Evolutionary conservation across 495 filamentous ascomycete species (phyloP).

Genomic region (Hypoxylon fuscum): DNA sequence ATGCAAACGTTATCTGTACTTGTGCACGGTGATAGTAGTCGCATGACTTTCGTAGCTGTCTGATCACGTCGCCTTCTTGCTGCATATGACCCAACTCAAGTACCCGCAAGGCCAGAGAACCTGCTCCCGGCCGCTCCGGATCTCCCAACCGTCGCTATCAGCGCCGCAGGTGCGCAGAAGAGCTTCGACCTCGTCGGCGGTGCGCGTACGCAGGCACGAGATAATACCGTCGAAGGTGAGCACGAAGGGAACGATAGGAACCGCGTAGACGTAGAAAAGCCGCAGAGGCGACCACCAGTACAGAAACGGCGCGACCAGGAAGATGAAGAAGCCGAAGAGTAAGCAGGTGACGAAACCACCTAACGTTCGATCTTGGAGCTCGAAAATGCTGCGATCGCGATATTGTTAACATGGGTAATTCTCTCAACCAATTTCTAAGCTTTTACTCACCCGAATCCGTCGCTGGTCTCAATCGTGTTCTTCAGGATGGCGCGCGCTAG

Average conservation of each 20-base stretch:
- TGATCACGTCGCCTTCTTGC: slow-evolving; percentile 40
- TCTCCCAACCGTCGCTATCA: slow-evolving; percentile 59
- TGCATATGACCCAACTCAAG: slow-evolving; percentile 61
- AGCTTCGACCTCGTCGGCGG: slow-evolving; percentile 67
- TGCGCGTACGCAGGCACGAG: slow-evolving; percentile 70
- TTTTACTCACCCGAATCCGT: slow-evolving; percentile 66
- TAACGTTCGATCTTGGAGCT: slow-evolving; percentile 70
- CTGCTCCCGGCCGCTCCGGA: slow-evolving; percentile 59
- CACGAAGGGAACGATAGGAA: slow-evolving; percentile 71
- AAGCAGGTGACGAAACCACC: slow-evolving; percentile 63
- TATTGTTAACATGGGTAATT: background rate
- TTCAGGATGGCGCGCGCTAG: slow-evolving; percentile 65
- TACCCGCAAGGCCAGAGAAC: slow-evolving; percentile 61
- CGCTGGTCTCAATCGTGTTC: slow-evolving; percentile 68
- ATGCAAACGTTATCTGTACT: slow-evolving; percentile 13
- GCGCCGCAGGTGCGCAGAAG: slow-evolving; percentile 63
- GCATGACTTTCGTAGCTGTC: slow-evolving; percentile 13
- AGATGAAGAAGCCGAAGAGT: slow-evolving; percentile 62
- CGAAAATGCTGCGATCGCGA: slow-evolving; percentile 66
- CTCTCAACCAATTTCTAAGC: background rate
- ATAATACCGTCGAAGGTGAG: slow-evolving; percentile 73
- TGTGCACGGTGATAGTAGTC: background rate
- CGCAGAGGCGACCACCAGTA: slow-evolving; percentile 66
- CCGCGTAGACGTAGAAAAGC: slow-evolving; percentile 69
- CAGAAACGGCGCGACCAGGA: slow-evolving; percentile 59